Percentiles rank a stretch among this genome's conserved stretches.
phyloP scores from a whole-genome alignment of 106 monocot species.

The Phalaenopsis aphrodite region DNA sequence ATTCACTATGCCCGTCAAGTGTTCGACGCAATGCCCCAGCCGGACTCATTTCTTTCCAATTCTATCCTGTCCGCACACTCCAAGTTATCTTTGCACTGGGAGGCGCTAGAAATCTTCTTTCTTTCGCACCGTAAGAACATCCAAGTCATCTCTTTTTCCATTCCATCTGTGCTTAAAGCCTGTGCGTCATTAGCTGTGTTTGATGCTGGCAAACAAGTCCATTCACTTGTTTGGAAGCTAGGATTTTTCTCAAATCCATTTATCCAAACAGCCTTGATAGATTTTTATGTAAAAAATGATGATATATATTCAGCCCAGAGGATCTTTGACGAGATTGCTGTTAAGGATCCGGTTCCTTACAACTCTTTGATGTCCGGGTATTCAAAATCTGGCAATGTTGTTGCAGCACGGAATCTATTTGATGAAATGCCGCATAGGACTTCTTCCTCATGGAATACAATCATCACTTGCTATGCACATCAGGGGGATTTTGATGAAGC shows the following conservation, averaged over 20 bases:
- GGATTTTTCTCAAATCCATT: conserved; percentile 45
- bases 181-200: conserved; percentile 36
- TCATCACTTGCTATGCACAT: conserved; percentile 81
- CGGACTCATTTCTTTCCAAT: conserved; percentile 29
- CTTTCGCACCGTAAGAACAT: conserved; percentile 25
- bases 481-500: conserved; percentile 49
- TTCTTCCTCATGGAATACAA: conserved; percentile 76
- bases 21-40: conserved; percentile 52
- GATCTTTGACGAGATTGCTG: conserved; percentile 41
- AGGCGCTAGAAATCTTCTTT: conserved; percentile 32
- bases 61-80: conserved; percentile 40
- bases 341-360: conserved; percentile 65
- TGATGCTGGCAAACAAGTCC: conserved; percentile 43
- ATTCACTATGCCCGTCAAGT: conserved; percentile 40
- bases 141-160: conserved; percentile 26
- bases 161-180: conserved; percentile 58
- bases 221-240: conserved; percentile 32
- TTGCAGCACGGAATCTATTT: conserved; percentile 49
- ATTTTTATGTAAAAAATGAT: conserved; percentile 58
- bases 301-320: conserved; percentile 48
- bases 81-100: conserved; percentile 46
- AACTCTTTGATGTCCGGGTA: conserved; percentile 82
- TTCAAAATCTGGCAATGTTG: conserved; percentile 51
- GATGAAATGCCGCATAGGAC: conserved; percentile 62
- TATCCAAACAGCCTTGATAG: conserved; percentile 65